These are phyloP conservation scores for Cladobotryum mycophilum DNA, from an alignment of 2,329 filamentous ascomycete genomes.

Conservation along the genomic window DNA sequence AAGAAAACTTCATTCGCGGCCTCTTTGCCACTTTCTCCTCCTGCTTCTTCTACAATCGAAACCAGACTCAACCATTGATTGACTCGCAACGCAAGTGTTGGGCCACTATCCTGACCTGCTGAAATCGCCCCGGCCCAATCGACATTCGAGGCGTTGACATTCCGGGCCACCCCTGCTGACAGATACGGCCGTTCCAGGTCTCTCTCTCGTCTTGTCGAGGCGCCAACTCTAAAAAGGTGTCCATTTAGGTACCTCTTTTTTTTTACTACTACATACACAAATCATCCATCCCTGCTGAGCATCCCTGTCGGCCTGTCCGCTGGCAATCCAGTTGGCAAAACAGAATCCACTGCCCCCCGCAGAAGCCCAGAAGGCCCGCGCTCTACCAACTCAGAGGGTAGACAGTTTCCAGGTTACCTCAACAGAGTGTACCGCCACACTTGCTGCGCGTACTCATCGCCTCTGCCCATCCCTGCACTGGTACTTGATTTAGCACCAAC, in stretches of 20 bases:
- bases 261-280: no score
- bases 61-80: neutral
- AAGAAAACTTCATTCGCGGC: neutral
- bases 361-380: conserved; percentile 2
- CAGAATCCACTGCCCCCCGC: conserved; percentile 10
- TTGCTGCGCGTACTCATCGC: conserved; percentile 1
- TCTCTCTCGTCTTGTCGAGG: neutral
- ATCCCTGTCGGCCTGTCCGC: conserved; percentile 19
- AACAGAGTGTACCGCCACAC: conserved; percentile 7
- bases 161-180: neutral
- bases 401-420: neutral
- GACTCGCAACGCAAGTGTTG: no score
- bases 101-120: no score
- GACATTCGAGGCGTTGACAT: neutral
- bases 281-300: conserved; percentile 10
- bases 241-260: no score
- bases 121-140: neutral
- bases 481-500: neutral
- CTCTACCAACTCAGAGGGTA: no score
- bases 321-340: no score
- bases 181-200: conserved; percentile 1
- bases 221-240: conserved; percentile 15
- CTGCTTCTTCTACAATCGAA: neutral
- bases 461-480: no score
- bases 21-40: neutral